These are phyloP conservation scores for Colletotrichum salicis DNA, from an alignment of 2,329 filamentous ascomycete genomes.

Conservation along the genomic window DNA sequence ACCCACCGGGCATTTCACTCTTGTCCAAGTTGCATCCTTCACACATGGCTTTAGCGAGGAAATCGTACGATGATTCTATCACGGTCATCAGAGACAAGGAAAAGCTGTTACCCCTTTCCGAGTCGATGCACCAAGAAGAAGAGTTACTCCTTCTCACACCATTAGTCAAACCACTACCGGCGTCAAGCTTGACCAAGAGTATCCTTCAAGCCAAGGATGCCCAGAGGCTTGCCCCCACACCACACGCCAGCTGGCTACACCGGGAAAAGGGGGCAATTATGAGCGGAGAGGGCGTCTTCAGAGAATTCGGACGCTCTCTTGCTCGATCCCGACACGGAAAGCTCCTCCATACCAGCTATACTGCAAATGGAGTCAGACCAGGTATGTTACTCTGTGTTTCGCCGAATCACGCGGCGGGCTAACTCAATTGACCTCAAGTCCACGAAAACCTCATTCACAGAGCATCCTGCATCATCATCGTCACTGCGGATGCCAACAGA, in stretches of 20 bases:
- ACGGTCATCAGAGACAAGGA: conserved; percentile 93
- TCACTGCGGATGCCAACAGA: conserved; percentile 93
- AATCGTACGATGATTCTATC: conserved; percentile 91
- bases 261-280: conserved; percentile 75
- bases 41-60: conserved; percentile 83
- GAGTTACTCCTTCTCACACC: conserved; percentile 91
- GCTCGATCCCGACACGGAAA: conserved; percentile 87
- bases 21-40: conserved; percentile 84
- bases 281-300: conserved; percentile 93
- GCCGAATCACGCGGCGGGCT: background rate
- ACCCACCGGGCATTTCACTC: conserved; percentile 81
- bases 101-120: conserved; percentile 82
- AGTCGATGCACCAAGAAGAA: conserved; percentile 83
- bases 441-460: conserved; percentile 93
- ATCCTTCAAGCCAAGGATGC: conserved; percentile 65
- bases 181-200: conserved; percentile 82
- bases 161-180: conserved; percentile 89
- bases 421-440: conserved; percentile 54
- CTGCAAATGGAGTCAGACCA: conserved; percentile 89
- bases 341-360: conserved; percentile 93
- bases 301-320: conserved; percentile 87
- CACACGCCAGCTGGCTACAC: conserved; percentile 68
- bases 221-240: conserved; percentile 46
- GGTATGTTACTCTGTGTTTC: conserved; percentile 47
- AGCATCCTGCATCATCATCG: conserved; percentile 86